Percentiles rank a stretch among this genome's conserved stretches.
Conservation (phyloP, 129 eudicot species). For the Helianthus annuus region HanXRQr2.0-SUNRISE NC_035449.2:23872405-23872904, state of each 20-base stretch:
- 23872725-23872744: not conserved
- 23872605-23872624: slow-evolving; percentile 4
- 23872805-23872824: slow-evolving; percentile 81
- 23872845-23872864: not conserved
- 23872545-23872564: too few species aligned
- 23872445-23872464: too few species aligned
- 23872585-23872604: slow-evolving; percentile 7
- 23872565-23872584: slow-evolving; percentile 36
- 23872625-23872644: slow-evolving; percentile 9
- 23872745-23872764: slow-evolving; percentile 2
- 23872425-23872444: too few species aligned
- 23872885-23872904: not conserved
- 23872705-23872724: not conserved
- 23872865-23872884: not conserved
- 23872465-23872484: too few species aligned
- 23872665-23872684: not conserved
- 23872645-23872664: not conserved
- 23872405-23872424: too few species aligned
- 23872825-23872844: slow-evolving; percentile 83
- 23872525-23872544: too few species aligned
- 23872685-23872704: not conserved
- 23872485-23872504: too few species aligned
- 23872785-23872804: slow-evolving; percentile 75
- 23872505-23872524: too few species aligned
- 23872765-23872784: slow-evolving; percentile 56